Base-by-base conservation (phyloP, 306 rosid species). In the Glycine soja region DNA sequence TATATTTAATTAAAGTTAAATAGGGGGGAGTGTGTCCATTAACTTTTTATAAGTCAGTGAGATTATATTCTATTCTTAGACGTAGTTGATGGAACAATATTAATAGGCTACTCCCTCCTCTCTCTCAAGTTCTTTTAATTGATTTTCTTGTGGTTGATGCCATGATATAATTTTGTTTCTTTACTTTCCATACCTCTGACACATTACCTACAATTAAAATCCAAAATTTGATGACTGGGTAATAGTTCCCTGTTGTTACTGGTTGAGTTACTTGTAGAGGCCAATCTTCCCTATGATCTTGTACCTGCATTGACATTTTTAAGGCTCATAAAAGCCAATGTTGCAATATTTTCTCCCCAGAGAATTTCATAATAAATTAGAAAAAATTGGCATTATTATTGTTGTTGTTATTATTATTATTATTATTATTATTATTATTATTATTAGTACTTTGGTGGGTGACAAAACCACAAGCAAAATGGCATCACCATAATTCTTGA, bases 211-310 rank as follows among this genome's bases (percentile, higher is more conserved):
- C 46, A 67, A 16, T 50, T 18, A 10, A 38, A 66, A 13, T 3
- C 58, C 2, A 0, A 75, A 74, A 8, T 68, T 14, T 42, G 1
- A 15, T 30, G 74, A 72, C 98, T 13, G 98, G 98, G 71, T 94
- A 94, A 69, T 89, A 94, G 86, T 94, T 94, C 86, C 97, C 98
- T n/a, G n/a, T n/a, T 64, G 97, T 93, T 14, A 87, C 88, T 50
- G 94, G 98, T 80, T 94, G 91, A 77, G 53, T 88, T 79, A 94
- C 97, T 14, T 78, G 43, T 77, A 94, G 97, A 50, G 81, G 87
- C 98, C 98, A 92, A 82, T 92, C 97, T 61, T 87, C 90, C 74
- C 98, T 85, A 65, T 82, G 58, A 80, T 94, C 88, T 64, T 92
- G 93, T 59, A 92, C 88, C 98, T 94, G 90, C 81, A 84, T 83